phyloP scores from a whole-genome alignment of 1,139 yeast genomes.

The Geotrichum aggregatum region DNA sequence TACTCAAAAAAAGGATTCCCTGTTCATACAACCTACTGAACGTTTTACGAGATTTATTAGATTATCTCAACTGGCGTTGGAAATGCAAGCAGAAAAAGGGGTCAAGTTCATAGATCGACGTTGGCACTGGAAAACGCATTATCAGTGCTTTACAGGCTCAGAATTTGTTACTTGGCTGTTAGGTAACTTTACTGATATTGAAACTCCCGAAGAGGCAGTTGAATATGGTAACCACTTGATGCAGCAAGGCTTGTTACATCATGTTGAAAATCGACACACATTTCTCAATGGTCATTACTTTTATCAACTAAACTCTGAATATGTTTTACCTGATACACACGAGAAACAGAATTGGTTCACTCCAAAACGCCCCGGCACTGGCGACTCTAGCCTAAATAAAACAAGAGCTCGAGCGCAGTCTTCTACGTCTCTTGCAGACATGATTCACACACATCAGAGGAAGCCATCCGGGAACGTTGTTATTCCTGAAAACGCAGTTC shows the following conservation, averaged over 20 bases:
- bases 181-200: constrained; percentile 72
- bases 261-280: constrained; percentile 77
- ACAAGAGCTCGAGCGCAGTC: constrained; percentile 12
- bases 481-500: not conserved
- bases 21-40: constrained; percentile 38
- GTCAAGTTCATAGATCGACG: constrained; percentile 67
- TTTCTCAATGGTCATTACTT: constrained; percentile 91
- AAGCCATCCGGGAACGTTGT: constrained; percentile 2
- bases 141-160: constrained; percentile 76
- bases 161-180: constrained; percentile 84
- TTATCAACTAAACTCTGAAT: constrained; percentile 65
- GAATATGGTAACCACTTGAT: constrained; percentile 71
- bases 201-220: constrained; percentile 76
- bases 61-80: constrained; percentile 53
- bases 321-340: constrained; percentile 31
- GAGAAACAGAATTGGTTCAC: constrained; percentile 14
- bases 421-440: constrained; percentile 11
- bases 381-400: not conserved
- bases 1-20: constrained; percentile 35
- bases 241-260: constrained; percentile 67
- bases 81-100: constrained; percentile 59
- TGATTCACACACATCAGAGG: constrained; percentile 3
- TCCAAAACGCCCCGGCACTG: constrained; percentile 3
- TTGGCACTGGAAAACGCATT: constrained; percentile 86
- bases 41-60: constrained; percentile 42